Percentiles rank a stretch among this genome's conserved stretches.
Conservation (phyloP, 2,329 filamentous ascomycete genomes). For the Bretziella fagacearum region DNA sequence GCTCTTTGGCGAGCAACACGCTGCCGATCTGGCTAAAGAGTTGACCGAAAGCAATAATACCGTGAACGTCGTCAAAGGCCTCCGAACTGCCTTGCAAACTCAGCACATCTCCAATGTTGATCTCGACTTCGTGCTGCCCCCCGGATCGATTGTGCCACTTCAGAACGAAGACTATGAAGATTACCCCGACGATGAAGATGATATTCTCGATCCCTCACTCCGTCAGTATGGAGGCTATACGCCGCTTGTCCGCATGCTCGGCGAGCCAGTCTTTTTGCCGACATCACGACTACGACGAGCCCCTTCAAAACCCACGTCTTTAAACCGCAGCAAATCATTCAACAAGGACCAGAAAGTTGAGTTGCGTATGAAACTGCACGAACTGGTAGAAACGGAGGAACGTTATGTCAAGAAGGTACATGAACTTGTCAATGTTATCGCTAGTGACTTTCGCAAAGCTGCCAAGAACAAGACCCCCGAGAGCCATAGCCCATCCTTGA, state of each 20-base stretch:
- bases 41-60: constrained; percentile 72
- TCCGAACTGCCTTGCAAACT: constrained; percentile 61
- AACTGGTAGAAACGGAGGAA: constrained; percentile 84
- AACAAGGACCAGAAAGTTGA: constrained; percentile 67
- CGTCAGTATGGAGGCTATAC: constrained; percentile 64
- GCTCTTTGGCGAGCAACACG: constrained; percentile 82
- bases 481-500: constrained; percentile 54
- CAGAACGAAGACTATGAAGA: constrained; percentile 43
- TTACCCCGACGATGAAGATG: constrained; percentile 44
- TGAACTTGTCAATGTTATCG: constrained; percentile 65
- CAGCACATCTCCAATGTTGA: constrained; percentile 76
- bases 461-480: constrained; percentile 39
- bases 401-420: constrained; percentile 80
- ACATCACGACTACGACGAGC: constrained; percentile 71
- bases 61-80: constrained; percentile 50
- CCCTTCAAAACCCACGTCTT: constrained; percentile 67
- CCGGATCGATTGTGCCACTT: constrained; percentile 53
- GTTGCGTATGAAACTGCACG: constrained; percentile 72
- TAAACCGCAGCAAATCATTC: constrained; percentile 65
- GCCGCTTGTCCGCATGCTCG: constrained; percentile 59
- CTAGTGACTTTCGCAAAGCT: constrained; percentile 59
- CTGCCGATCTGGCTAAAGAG: constrained; percentile 69
- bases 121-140: constrained; percentile 69
- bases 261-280: constrained; percentile 71
- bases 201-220: constrained; percentile 45